These are phyloP conservation scores for Phytophthora pluvialis DNA, from an alignment of 352 stramenopile genomes.

Conservation along the genomic window DNA sequence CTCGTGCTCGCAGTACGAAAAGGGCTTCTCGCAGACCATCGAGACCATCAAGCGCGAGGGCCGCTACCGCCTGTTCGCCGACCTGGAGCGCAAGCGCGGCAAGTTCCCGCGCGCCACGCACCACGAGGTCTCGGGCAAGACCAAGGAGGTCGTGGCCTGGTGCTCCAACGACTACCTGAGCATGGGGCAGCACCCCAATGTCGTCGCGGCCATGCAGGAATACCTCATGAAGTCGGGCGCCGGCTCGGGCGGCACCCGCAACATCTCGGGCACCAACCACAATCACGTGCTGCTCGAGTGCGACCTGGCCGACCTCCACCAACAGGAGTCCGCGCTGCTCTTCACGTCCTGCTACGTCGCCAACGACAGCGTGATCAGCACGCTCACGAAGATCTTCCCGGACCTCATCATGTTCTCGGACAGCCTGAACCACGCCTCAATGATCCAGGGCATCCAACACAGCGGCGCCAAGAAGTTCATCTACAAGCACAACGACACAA, in stretches of 20 bases:
- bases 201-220: constrained; percentile 85
- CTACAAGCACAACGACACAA: constrained; percentile 89
- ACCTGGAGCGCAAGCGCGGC: constrained; percentile 88
- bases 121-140: constrained; percentile 67
- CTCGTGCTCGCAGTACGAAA: constrained; percentile 66
- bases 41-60: constrained; percentile 86
- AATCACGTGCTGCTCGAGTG: constrained; percentile 90
- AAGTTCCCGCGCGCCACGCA: constrained; percentile 84
- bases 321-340: constrained; percentile 83
- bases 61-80: constrained; percentile 88
- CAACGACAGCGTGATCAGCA: constrained; percentile 91
- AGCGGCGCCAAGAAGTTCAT: constrained; percentile 81
- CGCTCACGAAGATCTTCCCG: constrained; percentile 91
- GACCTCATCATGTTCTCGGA: constrained; percentile 91
- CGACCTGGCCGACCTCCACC: constrained; percentile 87
- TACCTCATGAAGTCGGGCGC: constrained; percentile 83
- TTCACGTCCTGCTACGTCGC: constrained; percentile 93
- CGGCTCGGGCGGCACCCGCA: constrained; percentile 86
- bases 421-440: constrained; percentile 91
- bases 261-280: constrained; percentile 93
- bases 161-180: constrained; percentile 92
- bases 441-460: constrained; percentile 89
- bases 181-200: constrained; percentile 91
- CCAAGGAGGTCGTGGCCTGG: constrained; percentile 89
- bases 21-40: constrained; percentile 79